These are phyloP conservation scores for Tieghemostelium lacteum DNA, from an alignment of 78 protist genomes.

Conservation along the genomic window DNA sequence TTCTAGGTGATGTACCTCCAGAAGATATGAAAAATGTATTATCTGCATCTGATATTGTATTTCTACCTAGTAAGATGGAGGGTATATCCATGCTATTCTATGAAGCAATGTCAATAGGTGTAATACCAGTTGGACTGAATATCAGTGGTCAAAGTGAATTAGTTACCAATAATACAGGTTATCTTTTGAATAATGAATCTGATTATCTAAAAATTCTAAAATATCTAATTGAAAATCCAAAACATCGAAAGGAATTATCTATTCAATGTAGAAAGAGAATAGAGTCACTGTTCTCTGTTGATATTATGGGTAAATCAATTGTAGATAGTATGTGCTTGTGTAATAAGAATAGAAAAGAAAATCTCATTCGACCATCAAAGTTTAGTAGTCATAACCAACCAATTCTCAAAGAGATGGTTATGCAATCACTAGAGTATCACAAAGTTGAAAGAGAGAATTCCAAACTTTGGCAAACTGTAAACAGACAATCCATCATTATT, in stretches of 20 bases:
- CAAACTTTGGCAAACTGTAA: slow-evolving; percentile 2
- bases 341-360: background rate
- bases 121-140: slow-evolving; percentile 40
- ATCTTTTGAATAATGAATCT: background rate
- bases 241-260: background rate
- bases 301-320: slow-evolving; percentile 29
- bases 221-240: slow-evolving; percentile 23
- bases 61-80: slow-evolving; percentile 52
- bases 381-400: background rate
- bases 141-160: slow-evolving; percentile 64
- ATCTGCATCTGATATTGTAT: slow-evolving; percentile 59
- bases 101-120: slow-evolving; percentile 67
- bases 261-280: background rate
- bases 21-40: slow-evolving; percentile 25
- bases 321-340: slow-evolving; percentile 28
- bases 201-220: background rate
- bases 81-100: slow-evolving; percentile 61
- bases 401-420: slow-evolving; percentile 4
- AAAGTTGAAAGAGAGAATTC: slow-evolving; percentile 3
- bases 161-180: slow-evolving; percentile 13
- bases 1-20: slow-evolving; percentile 47
- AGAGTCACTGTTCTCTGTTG: background rate
- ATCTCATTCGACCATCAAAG: background rate
- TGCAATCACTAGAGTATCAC: slow-evolving; percentile 20
- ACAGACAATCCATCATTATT: background rate